Evolutionary conservation across 148 eudicot species (phyloP), one percentile per base, ranked within the genome.

Genomic region (Chenopodium berlandieri): DNA sequence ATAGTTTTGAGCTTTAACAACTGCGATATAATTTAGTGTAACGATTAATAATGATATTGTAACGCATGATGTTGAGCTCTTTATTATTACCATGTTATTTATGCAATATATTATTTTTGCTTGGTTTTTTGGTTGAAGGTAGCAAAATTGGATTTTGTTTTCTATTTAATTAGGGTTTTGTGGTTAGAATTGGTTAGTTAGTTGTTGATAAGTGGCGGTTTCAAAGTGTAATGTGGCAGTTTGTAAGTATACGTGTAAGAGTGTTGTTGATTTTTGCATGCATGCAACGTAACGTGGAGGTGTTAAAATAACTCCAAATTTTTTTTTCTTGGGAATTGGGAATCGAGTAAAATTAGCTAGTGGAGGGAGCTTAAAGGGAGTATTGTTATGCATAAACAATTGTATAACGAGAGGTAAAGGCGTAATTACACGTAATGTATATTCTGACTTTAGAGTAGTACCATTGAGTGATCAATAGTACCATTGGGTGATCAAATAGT

Each of bases 1-100:
- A 30, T 27, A n/a, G 8, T 65, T 66, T 48, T 81, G 47, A 22
- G 83, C 73, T 6, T 47, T 81, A 34, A 75, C 78, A 66, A 50
- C 2, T 30, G 71, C 23, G 3, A 54, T 16, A 3, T 46, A n/a
- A 6, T n/a, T 11, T 0, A 80, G 25, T 19, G 67, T 66, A 16
- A 73, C 17, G 13, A 22, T 50, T 7, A 27, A 48, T 40, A 40
- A 0, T 14, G 25, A 4, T 10, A 64, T 47, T 60, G 67, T 54
- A 54, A 54, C 56, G 68, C 54, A 65, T 75, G 56, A 27, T 27
- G 23, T 16, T 16, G 2, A 75, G 16, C 54, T 73, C 63, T 50
- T 54, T 27, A 8, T 78, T 9, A 78, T 4, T 27, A 80, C 62
- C 83, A 80, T 80, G 34, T 46, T 80, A 58, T 9, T 30, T 14